Evolutionary conservation across 2,329 filamentous ascomycete species (phyloP), one percentile per base, ranked within the genome.

Genomic region (Penicillium sp.): DNA sequence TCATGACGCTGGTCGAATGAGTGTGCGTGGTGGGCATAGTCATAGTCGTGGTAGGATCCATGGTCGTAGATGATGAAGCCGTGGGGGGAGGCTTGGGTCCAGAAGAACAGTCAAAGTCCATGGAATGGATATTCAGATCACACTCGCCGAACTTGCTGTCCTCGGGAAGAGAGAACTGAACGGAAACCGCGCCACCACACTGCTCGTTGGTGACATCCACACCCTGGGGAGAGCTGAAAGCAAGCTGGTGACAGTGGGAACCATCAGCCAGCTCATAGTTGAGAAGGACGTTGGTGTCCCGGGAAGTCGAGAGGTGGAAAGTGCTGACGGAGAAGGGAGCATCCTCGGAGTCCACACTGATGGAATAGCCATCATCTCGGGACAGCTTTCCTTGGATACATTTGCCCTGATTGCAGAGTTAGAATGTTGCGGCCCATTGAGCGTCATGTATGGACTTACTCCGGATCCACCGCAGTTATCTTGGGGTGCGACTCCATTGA

Each of bases 101-200:
- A 31, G 54, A n/a, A 8, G 55, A 54, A 24, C 60, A 63, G 44
- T 63, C 60, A 48, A 63, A 63, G 51, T 52, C 29, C 18, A 61
- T 53, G 5, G 41, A 36, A 47, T 59, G 58, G 2, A 60, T 81
- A 64, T 85, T 84, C 63, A 95, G 79, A 65, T 81, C 80, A 79
- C 89, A 94, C 62, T 80, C 73, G 69, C 82, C 79, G 54, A 76
- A 70, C 68, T 80, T 79, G 58, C 70, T 73, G 45, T 79, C 71
- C 59, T 81, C 74, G 68, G 86, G 83, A 52, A 81, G 73, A 53
- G 78, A 74, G 69, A 95, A 85, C 48, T 83, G 84, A 54, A 96
- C 90, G 52, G 83, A 84, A 68, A 82, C 88, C 57, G 92, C 91
- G 72, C 90, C 91, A 82, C 91, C 92, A 70, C 92, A 96, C 80